phyloP scores from a whole-genome alignment of 2,329 filamentous ascomycete species.

The Pezicula radicicola region DNA sequence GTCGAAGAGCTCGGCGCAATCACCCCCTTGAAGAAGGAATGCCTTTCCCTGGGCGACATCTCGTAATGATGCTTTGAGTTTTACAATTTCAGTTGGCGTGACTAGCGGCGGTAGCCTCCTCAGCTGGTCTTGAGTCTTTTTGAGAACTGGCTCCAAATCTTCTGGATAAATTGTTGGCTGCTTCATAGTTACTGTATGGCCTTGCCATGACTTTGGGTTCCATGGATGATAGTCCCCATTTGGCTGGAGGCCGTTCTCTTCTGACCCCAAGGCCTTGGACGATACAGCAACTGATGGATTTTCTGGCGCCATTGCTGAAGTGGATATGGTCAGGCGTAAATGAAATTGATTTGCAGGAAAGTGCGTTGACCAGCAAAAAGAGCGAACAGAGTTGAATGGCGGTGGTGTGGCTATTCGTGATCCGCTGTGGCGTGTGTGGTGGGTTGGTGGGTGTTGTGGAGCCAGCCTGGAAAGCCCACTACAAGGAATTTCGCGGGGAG shows the following conservation, averaged over 20 bases:
- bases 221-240: not conserved
- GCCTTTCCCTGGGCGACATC: conserved; percentile 89
- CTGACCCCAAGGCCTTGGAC: too few relatives aligned
- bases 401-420: too few relatives aligned
- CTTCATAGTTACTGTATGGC: not conserved
- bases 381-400: too few relatives aligned
- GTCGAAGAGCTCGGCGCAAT: conserved; percentile 96
- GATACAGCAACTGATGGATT: too few relatives aligned
- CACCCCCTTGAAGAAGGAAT: conserved; percentile 92
- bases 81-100: conserved; percentile 75
- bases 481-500: too few relatives aligned
- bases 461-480: too few relatives aligned
- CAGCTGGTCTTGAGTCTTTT: conserved; percentile 36
- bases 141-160: not conserved
- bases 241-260: not conserved
- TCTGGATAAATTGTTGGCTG: not conserved
- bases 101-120: conserved; percentile 72
- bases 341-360: too few relatives aligned
- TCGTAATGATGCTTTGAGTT: conserved; percentile 72
- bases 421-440: too few relatives aligned
- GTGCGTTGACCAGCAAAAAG: too few relatives aligned
- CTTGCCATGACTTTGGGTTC: not conserved
- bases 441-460: too few relatives aligned
- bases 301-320: too few relatives aligned
- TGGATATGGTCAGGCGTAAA: too few relatives aligned